Conservation (phyloP, 1,284 basidiomycete genomes). For the Malassezia cuniculi region DNA sequence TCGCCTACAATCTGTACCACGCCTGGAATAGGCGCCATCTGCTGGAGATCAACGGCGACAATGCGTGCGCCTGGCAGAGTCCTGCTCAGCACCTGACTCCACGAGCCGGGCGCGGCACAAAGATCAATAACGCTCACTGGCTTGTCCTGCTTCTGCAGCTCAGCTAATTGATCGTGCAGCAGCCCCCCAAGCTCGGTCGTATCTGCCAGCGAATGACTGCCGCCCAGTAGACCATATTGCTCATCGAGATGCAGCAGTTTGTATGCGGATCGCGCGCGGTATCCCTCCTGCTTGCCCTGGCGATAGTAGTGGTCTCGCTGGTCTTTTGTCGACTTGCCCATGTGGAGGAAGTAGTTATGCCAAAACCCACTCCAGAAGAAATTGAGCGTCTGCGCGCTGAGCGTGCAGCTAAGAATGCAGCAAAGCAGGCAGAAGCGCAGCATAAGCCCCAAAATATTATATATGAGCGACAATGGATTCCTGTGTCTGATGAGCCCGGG, state of each 20-base stretch:
- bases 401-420: neutral
- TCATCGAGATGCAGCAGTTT: constrained; percentile 50
- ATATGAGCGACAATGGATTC: no score
- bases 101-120: constrained; percentile 52
- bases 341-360: constrained; percentile 7
- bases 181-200: neutral
- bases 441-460: no score
- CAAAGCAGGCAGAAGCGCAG: neutral
- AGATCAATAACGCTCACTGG: constrained; percentile 50
- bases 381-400: constrained; percentile 9
- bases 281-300: constrained; percentile 47
- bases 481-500: neutral
- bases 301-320: constrained; percentile 52
- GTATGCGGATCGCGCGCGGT: constrained; percentile 52
- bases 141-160: neutral
- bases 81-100: constrained; percentile 46
- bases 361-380: neutral
- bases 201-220: neutral
- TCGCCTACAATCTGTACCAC: constrained; percentile 52
- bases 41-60: constrained; percentile 52
- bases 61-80: constrained; percentile 42
- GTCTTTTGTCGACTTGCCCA: constrained; percentile 46
- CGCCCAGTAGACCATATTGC: constrained; percentile 49
- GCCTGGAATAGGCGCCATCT: constrained; percentile 52
- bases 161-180: neutral